phyloP scores from a whole-genome alignment of 2,329 filamentous ascomycete species.

The Immersiporthe knoxdaviesiana region DNA sequence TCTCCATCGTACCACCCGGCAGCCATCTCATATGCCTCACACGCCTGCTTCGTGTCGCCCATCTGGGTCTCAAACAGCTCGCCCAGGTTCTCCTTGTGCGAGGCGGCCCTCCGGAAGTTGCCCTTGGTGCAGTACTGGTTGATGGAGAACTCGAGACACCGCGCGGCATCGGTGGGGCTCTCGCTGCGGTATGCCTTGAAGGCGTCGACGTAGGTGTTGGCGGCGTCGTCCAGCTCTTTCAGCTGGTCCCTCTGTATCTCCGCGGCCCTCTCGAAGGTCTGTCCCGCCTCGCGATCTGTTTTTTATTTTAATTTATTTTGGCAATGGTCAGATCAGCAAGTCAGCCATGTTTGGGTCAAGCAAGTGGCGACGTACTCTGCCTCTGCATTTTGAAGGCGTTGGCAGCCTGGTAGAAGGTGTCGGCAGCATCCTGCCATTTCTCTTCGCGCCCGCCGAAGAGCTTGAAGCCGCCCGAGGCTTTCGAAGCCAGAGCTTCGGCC shows the following conservation, averaged over 20 bases:
- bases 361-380: conserved; percentile 61
- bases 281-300: conserved; percentile 80
- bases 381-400: conserved; percentile 91
- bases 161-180: conserved; percentile 78
- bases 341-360: too few species aligned
- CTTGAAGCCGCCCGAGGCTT: conserved; percentile 80
- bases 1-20: conserved; percentile 89
- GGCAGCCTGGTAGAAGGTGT: conserved; percentile 84
- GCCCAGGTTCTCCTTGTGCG: conserved; percentile 85
- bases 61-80: conserved; percentile 85
- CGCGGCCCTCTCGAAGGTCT: conserved; percentile 86
- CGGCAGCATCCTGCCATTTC: conserved; percentile 87
- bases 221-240: conserved; percentile 90
- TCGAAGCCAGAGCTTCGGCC: conserved; percentile 82
- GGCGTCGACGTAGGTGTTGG: conserved; percentile 84
- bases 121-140: conserved; percentile 85
- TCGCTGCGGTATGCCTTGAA: conserved; percentile 94
- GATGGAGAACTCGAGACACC: conserved; percentile 79
- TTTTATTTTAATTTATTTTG: background rate
- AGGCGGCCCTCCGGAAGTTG: conserved; percentile 88
- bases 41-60: conserved; percentile 75
- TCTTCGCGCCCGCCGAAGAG: conserved; percentile 86
- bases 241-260: conserved; percentile 77
- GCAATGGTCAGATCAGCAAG: background rate
- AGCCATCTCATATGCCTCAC: conserved; percentile 82